Evolutionary conservation across 345 rosid species (phyloP).

Genomic region (Populus euphratica): DNA sequence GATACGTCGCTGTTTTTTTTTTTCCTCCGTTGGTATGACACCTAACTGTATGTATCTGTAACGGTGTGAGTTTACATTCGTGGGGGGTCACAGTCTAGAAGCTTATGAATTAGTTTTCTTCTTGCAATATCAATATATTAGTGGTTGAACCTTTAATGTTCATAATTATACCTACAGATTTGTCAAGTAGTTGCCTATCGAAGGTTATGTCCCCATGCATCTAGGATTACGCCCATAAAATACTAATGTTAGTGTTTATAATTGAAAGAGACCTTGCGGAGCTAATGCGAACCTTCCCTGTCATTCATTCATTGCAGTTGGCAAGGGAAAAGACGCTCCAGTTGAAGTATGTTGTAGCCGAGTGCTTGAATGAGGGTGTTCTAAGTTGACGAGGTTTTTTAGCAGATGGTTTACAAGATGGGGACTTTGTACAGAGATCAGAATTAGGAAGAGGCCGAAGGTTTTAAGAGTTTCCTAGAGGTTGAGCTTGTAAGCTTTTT

Average conservation of each 20-base stretch:
- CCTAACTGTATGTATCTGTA: background rate
- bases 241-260: background rate
- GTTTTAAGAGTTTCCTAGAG: background rate
- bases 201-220: background rate
- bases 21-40: background rate
- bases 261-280: background rate
- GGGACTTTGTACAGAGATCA: background rate
- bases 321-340: constrained; percentile 68
- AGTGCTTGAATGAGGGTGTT: constrained; percentile 50
- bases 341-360: constrained; percentile 50
- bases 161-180: background rate
- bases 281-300: constrained; percentile 9
- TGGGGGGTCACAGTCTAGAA: background rate
- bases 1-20: background rate
- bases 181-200: background rate
- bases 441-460: background rate
- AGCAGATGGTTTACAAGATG: background rate
- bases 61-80: background rate
- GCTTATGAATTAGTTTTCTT: constrained; percentile 1
- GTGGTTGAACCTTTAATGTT: background rate
- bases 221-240: background rate
- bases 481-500: too few relatives aligned
- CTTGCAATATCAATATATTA: background rate
- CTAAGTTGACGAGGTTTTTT: constrained; percentile 27
- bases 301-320: constrained; percentile 42